These are phyloP conservation scores for Thelephora ganbajun DNA, from an alignment of 768 basidiomycete species.

Conservation along the genomic window DNA sequence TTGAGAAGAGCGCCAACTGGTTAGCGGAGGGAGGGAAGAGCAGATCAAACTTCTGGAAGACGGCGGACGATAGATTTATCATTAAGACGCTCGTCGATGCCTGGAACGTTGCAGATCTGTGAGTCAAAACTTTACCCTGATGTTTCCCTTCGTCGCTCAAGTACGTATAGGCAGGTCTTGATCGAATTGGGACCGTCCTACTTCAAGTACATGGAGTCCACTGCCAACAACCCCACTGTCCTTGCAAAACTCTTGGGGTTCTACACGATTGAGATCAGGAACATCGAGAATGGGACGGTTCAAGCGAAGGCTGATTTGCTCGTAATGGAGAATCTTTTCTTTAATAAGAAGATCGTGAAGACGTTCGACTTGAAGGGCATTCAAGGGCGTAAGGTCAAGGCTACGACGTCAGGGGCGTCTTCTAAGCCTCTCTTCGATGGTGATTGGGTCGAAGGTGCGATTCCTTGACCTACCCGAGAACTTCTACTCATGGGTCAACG, in stretches of 20 bases:
- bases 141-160: background rate
- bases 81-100: constrained; percentile 79
- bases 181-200: constrained; percentile 68
- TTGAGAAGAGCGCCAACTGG: constrained; percentile 52
- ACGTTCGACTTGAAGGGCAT: constrained; percentile 82
- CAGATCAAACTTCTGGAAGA: constrained; percentile 73
- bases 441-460: constrained; percentile 70
- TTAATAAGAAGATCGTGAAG: constrained; percentile 47
- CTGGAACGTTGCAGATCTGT: constrained; percentile 82
- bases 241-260: constrained; percentile 74
- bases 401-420: constrained; percentile 19
- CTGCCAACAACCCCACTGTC: constrained; percentile 49
- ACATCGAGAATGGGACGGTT: constrained; percentile 49
- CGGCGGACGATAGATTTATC: constrained; percentile 60
- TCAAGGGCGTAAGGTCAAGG: constrained; percentile 58
- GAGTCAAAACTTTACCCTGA: constrained; percentile 14
- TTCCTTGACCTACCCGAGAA: background rate
- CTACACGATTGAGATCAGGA: constrained; percentile 65
- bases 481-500: background rate
- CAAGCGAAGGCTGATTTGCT: constrained; percentile 63
- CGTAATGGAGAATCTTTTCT: constrained; percentile 82
- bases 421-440: constrained; percentile 62
- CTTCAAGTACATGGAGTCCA: constrained; percentile 64
- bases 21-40: constrained; percentile 72
- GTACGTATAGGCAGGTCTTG: constrained; percentile 47